Evolutionary conservation across 2,329 filamentous ascomycete genomes (phyloP).

Genomic region (Dothistroma septosporum): DNA sequence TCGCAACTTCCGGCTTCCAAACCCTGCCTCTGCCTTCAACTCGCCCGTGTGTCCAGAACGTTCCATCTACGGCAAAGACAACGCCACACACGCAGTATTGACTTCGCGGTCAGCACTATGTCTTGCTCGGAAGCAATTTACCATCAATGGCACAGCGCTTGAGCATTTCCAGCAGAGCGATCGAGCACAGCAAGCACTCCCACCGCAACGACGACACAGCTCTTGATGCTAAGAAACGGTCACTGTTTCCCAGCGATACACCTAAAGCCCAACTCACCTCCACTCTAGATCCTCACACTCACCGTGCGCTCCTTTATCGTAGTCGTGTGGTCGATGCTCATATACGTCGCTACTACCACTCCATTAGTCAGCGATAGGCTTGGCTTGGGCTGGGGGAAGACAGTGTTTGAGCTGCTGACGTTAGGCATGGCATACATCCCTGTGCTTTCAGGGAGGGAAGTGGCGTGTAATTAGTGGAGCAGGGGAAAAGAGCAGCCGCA

Average conservation of each 20-base stretch:
- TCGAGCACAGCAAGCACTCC: neutral
- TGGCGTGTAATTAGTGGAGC: too few relatives aligned
- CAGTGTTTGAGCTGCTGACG: slow-evolving; percentile 50
- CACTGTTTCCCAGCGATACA: too few relatives aligned
- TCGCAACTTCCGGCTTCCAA: neutral
- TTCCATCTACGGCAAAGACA: neutral
- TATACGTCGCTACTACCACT: too few relatives aligned
- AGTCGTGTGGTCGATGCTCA: too few relatives aligned
- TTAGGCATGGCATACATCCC: slow-evolving; percentile 44
- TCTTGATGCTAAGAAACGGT: neutral
- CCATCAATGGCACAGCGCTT: neutral
- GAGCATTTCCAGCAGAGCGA: neutral
- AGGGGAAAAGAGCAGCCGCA: too few relatives aligned
- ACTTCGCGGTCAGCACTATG: too few relatives aligned
- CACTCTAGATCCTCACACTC: too few relatives aligned
- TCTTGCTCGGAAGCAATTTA: too few relatives aligned
- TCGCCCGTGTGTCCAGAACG: neutral
- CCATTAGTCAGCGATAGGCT: slow-evolving; percentile 52
- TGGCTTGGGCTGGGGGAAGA: slow-evolving; percentile 59
- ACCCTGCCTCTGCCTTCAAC: neutral
- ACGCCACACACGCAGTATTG: too few relatives aligned
- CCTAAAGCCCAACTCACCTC: too few relatives aligned
- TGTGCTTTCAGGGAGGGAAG: slow-evolving; percentile 31
- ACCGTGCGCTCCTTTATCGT: too few relatives aligned
- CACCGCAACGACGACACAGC: neutral